These are phyloP conservation scores for Drechslerella dactyloides DNA, from an alignment of 2,329 filamentous ascomycete species.

Conservation along the genomic window DNA sequence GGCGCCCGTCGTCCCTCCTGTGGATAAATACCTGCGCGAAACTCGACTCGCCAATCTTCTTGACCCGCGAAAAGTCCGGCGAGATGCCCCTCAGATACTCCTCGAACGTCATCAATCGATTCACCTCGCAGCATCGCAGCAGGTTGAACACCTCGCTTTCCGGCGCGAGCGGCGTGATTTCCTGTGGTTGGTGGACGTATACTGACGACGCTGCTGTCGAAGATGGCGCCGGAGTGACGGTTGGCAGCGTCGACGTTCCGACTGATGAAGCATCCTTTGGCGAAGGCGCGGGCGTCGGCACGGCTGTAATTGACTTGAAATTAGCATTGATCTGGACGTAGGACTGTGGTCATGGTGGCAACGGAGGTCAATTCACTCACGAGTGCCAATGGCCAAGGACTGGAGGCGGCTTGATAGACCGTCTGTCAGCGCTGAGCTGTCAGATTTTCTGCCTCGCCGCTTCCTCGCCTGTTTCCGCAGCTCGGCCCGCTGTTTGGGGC, in stretches of 20 bases:
- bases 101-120: slow-evolving; percentile 16
- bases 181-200: not conserved
- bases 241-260: too few species aligned
- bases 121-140: slow-evolving; percentile 17
- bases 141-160: slow-evolving; percentile 40
- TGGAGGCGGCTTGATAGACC: not conserved
- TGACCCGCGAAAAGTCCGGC: slow-evolving; percentile 34
- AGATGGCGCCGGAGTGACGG: too few species aligned
- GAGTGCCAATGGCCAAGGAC: slow-evolving; percentile 9
- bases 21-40: slow-evolving; percentile 43
- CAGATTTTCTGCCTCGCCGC: slow-evolving; percentile 13
- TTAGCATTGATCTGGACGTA: too few species aligned
- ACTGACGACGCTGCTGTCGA: too few species aligned
- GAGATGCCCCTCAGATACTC: slow-evolving; percentile 34
- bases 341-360: too few species aligned
- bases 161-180: slow-evolving; percentile 8
- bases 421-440: slow-evolving; percentile 5
- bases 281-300: too few species aligned
- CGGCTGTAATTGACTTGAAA: too few species aligned
- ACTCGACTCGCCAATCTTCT: slow-evolving; percentile 46
- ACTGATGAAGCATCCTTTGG: too few species aligned
- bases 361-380: slow-evolving; percentile 13
- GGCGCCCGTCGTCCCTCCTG: slow-evolving; percentile 23
- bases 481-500: slow-evolving; percentile 31
- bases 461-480: slow-evolving; percentile 30